Evolutionary conservation across 2,329 filamentous ascomycete species (phyloP).

Genomic region (Rhinocladiella similis): DNA sequence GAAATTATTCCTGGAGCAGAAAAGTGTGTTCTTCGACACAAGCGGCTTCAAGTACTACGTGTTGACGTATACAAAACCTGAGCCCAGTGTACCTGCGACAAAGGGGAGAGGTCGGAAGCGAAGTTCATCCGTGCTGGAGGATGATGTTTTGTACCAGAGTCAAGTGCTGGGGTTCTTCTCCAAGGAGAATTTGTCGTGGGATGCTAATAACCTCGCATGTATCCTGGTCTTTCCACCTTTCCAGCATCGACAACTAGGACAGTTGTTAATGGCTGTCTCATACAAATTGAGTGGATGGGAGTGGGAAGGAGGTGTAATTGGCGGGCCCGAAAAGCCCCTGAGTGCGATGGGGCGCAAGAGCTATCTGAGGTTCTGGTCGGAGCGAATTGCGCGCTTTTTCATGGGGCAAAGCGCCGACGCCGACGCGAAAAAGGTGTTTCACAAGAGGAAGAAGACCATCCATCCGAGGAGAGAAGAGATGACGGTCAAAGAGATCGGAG

Average conservation of each 20-base stretch:
- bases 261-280: conserved; percentile 85
- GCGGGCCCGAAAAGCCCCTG: conserved; percentile 91
- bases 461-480: conserved; percentile 46
- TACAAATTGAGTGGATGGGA: conserved; percentile 89
- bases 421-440: conserved; percentile 33
- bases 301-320: conserved; percentile 63
- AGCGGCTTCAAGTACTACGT: conserved; percentile 93
- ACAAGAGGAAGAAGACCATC: conserved; percentile 34
- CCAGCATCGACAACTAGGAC: conserved; percentile 85
- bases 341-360: conserved; percentile 80
- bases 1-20: conserved; percentile 96
- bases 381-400: conserved; percentile 72
- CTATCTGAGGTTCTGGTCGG: conserved; percentile 83
- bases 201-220: conserved; percentile 95
- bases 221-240: conserved; percentile 95
- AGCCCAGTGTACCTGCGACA: not conserved
- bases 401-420: conserved; percentile 33
- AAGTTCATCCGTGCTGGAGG: conserved; percentile 23
- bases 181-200: conserved; percentile 98
- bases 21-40: conserved; percentile 97
- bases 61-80: conserved; percentile 65
- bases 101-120: conserved; percentile 26
- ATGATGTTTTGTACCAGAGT: conserved; percentile 34
- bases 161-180: conserved; percentile 95
- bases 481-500: conserved; percentile 70